Evolutionary conservation across 2,329 filamentous ascomycete species (phyloP), one percentile per base, ranked within the genome.

Genomic region (Lasiodiplodia sp.): DNA sequence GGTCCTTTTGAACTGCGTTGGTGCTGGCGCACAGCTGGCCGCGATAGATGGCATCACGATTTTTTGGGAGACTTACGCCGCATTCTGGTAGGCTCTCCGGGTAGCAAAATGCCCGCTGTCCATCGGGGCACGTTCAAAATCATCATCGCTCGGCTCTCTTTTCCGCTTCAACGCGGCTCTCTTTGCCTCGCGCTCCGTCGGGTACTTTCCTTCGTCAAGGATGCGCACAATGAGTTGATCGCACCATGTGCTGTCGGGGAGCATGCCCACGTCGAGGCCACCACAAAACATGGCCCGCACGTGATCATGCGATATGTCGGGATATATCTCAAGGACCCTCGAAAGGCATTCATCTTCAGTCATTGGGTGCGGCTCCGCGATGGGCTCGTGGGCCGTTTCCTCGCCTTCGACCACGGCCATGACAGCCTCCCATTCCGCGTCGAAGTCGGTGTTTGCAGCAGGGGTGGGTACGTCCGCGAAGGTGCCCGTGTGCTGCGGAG

Each of bases 301-400:
- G 69, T 80, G 72, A 44, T 78, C 70, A 25, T 75, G 71, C 4
- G 75, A 73, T 38, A 79, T 75, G 51, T 79, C 78, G 10, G 78
- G 77, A 5, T 79, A 71, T 10, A 80, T 72, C 40, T 76, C 71
- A 8, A 79, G 31, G n/a, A 80, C 69, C 71, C 75, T 74, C 56
- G 76, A 73, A 31, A 79, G 64, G 66, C 74, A 79, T 1, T 71
- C 71, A 16, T 72, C 72, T 69, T 74, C 75, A n/a, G 66, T 68
- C 28, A 67, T 52, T 31, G 47, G 11, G 18, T 12, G 60, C 28
- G 60, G 3, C 14, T 6, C 47, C 16, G 12, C 25, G 10, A 11
- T 38, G 25, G 25, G n/a, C 11, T 16, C 31, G 8, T 16, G 10
- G 25, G 11, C 18, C 25, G 16, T 10, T 2, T 34, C 18, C 25